Evolutionary conservation across 768 basidiomycete species (phyloP).

Genomic region (Termitomyces sp.): DNA sequence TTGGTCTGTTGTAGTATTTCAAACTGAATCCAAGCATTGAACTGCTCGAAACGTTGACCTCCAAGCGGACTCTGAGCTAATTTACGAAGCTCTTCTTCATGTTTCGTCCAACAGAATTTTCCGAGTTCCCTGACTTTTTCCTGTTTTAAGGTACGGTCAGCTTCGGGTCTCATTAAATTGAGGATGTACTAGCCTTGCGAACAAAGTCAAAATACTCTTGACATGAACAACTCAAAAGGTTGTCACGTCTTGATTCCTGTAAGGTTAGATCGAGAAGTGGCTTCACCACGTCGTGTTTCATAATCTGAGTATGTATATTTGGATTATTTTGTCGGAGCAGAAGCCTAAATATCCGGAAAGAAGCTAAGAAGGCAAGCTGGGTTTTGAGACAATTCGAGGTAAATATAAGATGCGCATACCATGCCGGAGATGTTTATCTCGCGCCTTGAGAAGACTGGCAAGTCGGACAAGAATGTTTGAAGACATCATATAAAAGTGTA

Average conservation of each 20-base stretch:
- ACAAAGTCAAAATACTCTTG: conserved; percentile 94
- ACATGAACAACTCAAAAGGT: conserved; percentile 90
- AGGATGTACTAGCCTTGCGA: conserved; percentile 56
- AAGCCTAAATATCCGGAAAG: conserved; percentile 87
- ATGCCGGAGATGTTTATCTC: conserved; percentile 90
- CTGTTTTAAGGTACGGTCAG: conserved; percentile 28
- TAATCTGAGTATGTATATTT: conserved; percentile 67
- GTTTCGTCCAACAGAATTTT: conserved; percentile 73
- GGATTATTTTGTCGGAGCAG: conserved; percentile 78
- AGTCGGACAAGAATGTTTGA: conserved; percentile 69
- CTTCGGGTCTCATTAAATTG: not conserved
- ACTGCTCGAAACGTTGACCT: conserved; percentile 60
- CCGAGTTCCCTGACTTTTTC: conserved; percentile 88
- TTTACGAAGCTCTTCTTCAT: conserved; percentile 58
- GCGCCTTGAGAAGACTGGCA: conserved; percentile 70
- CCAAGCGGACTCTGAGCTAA: conserved; percentile 59
- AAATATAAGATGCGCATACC: conserved; percentile 45
- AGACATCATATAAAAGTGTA: conserved; percentile 85
- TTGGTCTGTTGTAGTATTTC: conserved; percentile 71
- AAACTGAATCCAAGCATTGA: conserved; percentile 62
- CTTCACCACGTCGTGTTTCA: conserved; percentile 79
- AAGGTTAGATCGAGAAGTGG: conserved; percentile 83
- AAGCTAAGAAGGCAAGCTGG: conserved; percentile 43
- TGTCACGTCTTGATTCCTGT: conserved; percentile 81
- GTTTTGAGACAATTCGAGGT: conserved; percentile 7